phyloP scores from a whole-genome alignment of 805 yeast genomes.

The Soucietia sequanensis region DNA sequence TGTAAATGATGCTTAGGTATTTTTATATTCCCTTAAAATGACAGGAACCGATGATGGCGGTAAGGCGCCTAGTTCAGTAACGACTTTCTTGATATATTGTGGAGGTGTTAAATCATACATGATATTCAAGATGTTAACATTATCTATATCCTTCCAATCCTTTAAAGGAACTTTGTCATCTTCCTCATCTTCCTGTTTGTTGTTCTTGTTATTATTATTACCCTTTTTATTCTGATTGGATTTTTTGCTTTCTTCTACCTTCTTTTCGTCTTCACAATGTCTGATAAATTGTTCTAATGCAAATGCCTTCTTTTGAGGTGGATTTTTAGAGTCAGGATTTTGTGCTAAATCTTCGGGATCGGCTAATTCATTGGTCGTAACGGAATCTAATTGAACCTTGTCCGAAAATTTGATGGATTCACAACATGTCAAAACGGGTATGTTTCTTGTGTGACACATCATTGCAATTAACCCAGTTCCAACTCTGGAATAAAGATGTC shows the following conservation, averaged over 20 bases:
- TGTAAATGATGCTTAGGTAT: too few relatives aligned
- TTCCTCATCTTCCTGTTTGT: constrained; percentile 12
- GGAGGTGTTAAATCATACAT: constrained; percentile 96
- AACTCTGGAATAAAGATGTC: constrained; percentile 86
- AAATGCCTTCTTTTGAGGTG: constrained; percentile 56
- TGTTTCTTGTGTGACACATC: constrained; percentile 82
- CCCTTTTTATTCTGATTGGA: constrained; percentile 16
- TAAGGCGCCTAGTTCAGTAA: constrained; percentile 92
- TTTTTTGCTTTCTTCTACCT: constrained; percentile 21
- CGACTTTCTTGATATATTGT: constrained; percentile 86
- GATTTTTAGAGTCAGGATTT: constrained; percentile 46
- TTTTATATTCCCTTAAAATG: constrained; percentile 86
- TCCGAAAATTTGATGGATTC: constrained; percentile 94
- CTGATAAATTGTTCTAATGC: constrained; percentile 63
- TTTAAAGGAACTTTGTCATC: constrained; percentile 43
- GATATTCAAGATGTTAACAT: constrained; percentile 73
- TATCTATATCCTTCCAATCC: constrained; percentile 63
- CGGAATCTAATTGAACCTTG: constrained; percentile 94
- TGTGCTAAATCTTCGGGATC: constrained; percentile 71
- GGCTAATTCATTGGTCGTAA: constrained; percentile 87
- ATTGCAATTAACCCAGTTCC: constrained; percentile 94
- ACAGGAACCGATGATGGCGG: constrained; percentile 99
- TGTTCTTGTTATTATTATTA: constrained; percentile 7
- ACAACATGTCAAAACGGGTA: constrained; percentile 94
- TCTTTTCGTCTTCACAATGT: constrained; percentile 33